Base-by-base conservation (phyloP, 441 rosid species). In the Adansonia grandidieri region DNA sequence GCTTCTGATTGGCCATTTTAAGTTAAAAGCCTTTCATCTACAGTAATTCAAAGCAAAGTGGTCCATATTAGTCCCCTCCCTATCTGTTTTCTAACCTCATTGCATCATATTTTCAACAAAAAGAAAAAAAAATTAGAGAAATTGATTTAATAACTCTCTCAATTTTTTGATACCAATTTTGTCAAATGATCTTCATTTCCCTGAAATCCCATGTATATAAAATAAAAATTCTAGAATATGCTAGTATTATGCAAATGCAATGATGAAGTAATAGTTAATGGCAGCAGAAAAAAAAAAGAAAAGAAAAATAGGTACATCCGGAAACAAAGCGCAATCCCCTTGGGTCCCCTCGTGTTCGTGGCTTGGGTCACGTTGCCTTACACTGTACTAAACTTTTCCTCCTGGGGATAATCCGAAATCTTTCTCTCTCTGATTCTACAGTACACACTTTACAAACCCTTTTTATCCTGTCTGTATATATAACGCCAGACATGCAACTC, bases 351-450 rank as follows among this genome's bases (percentile, higher is more conserved):
- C 77, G 79, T 82, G 85, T 77, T 82, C 78, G 83, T 54, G 88
- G 87, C 80, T 85, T 54, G 86, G 88, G 72, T 86, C 80, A 71
- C 84, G 90, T 83, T 87, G 89, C 87, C 84, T 77, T 74, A 68
- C 71, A 67, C 42, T 37, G 0, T 37, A 37, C 42, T 37, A 37
- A 37, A 37, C 42, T 37, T 78, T 71, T 75, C 71, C 83, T 69
- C 82, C 88, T 86, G 79, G 89, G 89, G 93, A 89, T 88, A 88
- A 37, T 87, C 90, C 88, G 86, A 85, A 82, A 82, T 78, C 66
- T 74, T 66, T 56, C 75, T 78, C 60, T 67, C 11, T 67, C 22
- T 45, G 5, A 40, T 37, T n/a, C 28, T 14, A 86, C 86, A 78
- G 80, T 85, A 17, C 82, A 83, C 78, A 48, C 60, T 74, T 82